These are phyloP conservation scores for Diplodia sapinea DNA, from an alignment of 2,329 filamentous ascomycete genomes.

Conservation along the genomic window DNA sequence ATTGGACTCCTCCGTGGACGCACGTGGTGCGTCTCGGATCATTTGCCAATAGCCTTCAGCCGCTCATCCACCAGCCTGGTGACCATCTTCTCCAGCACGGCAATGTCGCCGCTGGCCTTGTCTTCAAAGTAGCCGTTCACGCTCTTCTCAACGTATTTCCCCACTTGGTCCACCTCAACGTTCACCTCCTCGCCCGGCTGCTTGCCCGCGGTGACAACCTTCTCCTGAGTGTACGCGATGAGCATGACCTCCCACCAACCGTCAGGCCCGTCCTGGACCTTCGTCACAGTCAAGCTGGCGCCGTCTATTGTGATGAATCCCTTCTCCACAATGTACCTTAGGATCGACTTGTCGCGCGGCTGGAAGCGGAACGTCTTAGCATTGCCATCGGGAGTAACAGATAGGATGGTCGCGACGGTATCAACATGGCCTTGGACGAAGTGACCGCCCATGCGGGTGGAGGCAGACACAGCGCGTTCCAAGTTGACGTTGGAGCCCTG, in stretches of 20 bases:
- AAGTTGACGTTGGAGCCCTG: conserved; percentile 79
- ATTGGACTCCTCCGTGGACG: background rate
- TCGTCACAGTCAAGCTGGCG: conserved; percentile 89
- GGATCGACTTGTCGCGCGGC: conserved; percentile 70
- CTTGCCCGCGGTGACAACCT: conserved; percentile 82
- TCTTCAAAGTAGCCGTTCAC: conserved; percentile 76
- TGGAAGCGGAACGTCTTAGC: conserved; percentile 84
- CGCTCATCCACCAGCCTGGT: conserved; percentile 75
- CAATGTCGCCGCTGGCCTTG: conserved; percentile 57
- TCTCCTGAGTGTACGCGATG: conserved; percentile 94
- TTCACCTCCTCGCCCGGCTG: conserved; percentile 81
- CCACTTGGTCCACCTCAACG: conserved; percentile 88
- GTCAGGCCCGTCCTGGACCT: conserved; percentile 76
- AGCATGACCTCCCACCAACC: conserved; percentile 97
- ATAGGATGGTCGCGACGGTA: conserved; percentile 77
- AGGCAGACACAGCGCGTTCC: conserved; percentile 87
- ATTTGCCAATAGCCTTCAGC: conserved; percentile 53
- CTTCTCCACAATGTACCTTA: conserved; percentile 94
- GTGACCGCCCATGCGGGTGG: conserved; percentile 96
- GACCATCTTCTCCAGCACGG: conserved; percentile 59
- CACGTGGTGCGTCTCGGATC: conserved; percentile 30
- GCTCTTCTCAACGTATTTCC: conserved; percentile 89
- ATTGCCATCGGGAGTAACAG: conserved; percentile 82
- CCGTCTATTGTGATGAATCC: conserved; percentile 94
- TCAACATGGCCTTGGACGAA: conserved; percentile 99